Conservation (phyloP, 2,329 filamentous ascomycete species). For the Lecanosticta acicola region DNA sequence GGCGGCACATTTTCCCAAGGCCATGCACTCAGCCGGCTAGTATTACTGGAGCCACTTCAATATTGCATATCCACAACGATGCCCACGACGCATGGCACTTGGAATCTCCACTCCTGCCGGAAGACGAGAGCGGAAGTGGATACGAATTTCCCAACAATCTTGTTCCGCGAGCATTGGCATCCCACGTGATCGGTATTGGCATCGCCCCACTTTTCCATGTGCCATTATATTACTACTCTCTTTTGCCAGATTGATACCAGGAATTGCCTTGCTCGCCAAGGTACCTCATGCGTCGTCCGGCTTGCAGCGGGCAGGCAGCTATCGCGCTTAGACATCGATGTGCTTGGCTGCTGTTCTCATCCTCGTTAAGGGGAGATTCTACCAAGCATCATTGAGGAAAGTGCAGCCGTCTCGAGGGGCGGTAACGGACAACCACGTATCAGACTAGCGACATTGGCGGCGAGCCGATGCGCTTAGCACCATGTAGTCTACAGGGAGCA, state of each 20-base stretch:
- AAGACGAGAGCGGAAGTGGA: background rate
- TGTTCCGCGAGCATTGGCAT: background rate
- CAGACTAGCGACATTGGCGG: background rate
- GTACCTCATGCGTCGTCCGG: background rate
- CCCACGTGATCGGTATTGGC: background rate
- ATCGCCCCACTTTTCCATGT: too few relatives aligned
- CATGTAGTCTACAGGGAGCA: background rate
- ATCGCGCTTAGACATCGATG: background rate
- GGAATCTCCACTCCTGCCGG: background rate
- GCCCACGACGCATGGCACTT: background rate
- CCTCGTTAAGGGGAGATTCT: background rate
- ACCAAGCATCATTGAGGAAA: background rate
- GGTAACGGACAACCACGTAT: background rate
- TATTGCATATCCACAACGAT: conserved; percentile 1
- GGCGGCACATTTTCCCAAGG: conserved; percentile 1
- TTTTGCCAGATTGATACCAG: too few relatives aligned
- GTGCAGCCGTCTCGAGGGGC: background rate
- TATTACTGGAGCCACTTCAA: background rate
- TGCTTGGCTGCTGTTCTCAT: background rate
- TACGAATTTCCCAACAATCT: background rate
- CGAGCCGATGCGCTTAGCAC: background rate
- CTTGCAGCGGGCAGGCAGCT: background rate
- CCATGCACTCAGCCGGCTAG: conserved; percentile 2
- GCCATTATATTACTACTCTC: too few relatives aligned
- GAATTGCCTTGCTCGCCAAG: too few relatives aligned